Base-by-base conservation (phyloP, 495 filamentous ascomycete species). In the Physcia stellaris region DNA sequence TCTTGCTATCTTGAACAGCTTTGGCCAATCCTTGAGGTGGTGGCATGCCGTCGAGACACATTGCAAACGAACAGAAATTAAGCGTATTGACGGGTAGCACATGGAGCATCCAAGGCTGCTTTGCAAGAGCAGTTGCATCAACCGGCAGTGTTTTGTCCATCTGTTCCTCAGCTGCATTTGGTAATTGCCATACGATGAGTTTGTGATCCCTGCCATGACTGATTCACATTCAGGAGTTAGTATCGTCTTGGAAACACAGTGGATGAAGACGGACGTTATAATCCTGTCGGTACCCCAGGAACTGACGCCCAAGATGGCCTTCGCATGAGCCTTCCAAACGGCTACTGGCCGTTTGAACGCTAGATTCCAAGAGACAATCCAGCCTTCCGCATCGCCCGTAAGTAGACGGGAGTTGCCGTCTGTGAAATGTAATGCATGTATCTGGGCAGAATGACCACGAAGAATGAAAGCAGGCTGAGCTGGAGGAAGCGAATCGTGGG, bases 141-240 rank as follows among this genome's bases (percentile, higher is more conserved):
- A 86, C 72, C 1, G 90, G 88, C 3, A 94, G 64, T 24, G 66
- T 63, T 27, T 68, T 81, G 42, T 77, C 79, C 48, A 94, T 61
- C 2, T 58, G 52, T 1, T 41, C 42, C 54, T 87, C 83, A 47
- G 88, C 82, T 30, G 68, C 60, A 18, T 48, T 39, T 2, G 61
- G 54, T 24, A 94, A 55, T 52, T 80, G 74, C 90, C 90, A 98
- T 2, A 90, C 78, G 17, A 80, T 67, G 22, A 98, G 67, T 48
- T 80, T 83, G 53, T 86, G 80, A 54, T 98, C 90, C 54, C 87
- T 68, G 21, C 90, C 90, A 61, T 98, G 86, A 16, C 85, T 94
- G 13, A 32, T 23, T 52, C 28, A 52, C 35, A 30, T 23, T 21
- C 13, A 22, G 12, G 23, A 36, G 6, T 5, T 5, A 40, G 13